A percentile compares a stretch with the other conserved stretches of the same genome.
These are phyloP conservation scores for Epichloe sibirici DNA, from an alignment of 2,329 filamentous ascomycete species.

Conservation along the genomic window DNA sequence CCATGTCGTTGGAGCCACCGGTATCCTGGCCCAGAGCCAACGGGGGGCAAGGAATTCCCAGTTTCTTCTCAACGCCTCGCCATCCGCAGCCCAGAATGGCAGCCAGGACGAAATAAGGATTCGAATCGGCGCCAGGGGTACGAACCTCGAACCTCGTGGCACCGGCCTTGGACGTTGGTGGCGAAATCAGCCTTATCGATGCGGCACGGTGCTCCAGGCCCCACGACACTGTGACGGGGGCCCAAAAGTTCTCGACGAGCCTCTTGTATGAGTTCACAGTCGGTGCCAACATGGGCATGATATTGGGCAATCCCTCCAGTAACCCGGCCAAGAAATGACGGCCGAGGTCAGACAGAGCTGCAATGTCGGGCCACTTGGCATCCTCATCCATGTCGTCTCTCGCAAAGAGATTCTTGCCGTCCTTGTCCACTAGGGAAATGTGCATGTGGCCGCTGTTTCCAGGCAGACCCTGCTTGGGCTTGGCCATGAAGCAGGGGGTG, in stretches of 20 bases:
- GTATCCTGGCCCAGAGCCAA: conserved; percentile 77
- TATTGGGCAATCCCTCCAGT: conserved; percentile 76
- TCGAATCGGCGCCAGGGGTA: conserved; percentile 87
- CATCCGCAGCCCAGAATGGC: conserved; percentile 81
- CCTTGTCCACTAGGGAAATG: conserved; percentile 68
- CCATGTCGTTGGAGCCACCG: conserved; percentile 57
- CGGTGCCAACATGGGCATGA: conserved; percentile 91
- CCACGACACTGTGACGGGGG: conserved; percentile 94
- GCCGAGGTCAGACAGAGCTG: conserved; percentile 73
- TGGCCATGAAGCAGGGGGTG: conserved; percentile 97
- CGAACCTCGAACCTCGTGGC: conserved; percentile 88
- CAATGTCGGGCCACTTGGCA: conserved; percentile 62
- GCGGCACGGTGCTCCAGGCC: conserved; percentile 90
- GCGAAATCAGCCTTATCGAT: conserved; percentile 78
- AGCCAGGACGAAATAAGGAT: conserved; percentile 75
- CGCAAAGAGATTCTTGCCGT: conserved; percentile 75
- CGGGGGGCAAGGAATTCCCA: conserved; percentile 73
- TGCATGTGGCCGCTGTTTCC: conserved; percentile 97
- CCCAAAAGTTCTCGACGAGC: conserved; percentile 98
- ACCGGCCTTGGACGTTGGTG: conserved; percentile 71
- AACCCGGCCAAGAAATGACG: conserved; percentile 88
- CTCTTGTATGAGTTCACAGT: conserved; percentile 98
- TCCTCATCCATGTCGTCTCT: conserved; percentile 60
- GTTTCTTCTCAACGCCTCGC: conserved; percentile 84
- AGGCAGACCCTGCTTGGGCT: conserved; percentile 78